Conservation (phyloP, 345 rosid species). For the Luvunga scandens region DNA sequence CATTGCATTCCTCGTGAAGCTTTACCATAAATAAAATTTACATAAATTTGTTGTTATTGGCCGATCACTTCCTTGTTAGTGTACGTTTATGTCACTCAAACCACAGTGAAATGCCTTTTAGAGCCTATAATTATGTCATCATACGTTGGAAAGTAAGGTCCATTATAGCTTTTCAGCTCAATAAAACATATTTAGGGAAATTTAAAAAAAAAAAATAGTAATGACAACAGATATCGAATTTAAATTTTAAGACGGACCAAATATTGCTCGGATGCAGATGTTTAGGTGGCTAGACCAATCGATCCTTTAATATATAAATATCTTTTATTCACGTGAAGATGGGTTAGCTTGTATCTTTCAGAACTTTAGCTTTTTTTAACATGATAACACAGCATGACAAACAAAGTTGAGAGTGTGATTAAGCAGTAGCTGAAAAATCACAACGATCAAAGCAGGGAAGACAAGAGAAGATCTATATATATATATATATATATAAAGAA, state of each 20-base stretch:
- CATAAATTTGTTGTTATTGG: constrained; percentile 3
- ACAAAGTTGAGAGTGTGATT: constrained; percentile 26
- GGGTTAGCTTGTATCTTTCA: constrained; percentile 11
- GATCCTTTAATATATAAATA: background rate
- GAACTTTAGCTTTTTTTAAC: constrained; percentile 5
- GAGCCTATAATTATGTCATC: constrained; percentile 28
- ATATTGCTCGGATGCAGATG: background rate
- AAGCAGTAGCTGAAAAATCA: background rate
- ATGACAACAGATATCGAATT: too few species aligned
- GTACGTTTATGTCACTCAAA: background rate
- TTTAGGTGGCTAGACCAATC: background rate
- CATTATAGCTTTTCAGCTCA: background rate
- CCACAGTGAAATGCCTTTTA: constrained; percentile 7
- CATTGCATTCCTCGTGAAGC: constrained; percentile 10
- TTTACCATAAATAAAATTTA: background rate
- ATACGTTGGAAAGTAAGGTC: constrained; percentile 11
- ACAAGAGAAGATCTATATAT: background rate
- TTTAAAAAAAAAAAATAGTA: too few species aligned
- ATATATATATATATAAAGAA: background rate
- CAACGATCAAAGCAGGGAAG: background rate
- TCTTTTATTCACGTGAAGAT: constrained; percentile 31
- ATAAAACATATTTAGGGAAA: background rate
- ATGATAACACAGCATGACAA: constrained; percentile 7
- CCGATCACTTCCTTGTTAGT: constrained; percentile 5
- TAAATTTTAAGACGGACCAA: too few species aligned